phyloP scores from a whole-genome alignment of 176 grass and related monocot genomes.

The Oryza punctata region DNA sequence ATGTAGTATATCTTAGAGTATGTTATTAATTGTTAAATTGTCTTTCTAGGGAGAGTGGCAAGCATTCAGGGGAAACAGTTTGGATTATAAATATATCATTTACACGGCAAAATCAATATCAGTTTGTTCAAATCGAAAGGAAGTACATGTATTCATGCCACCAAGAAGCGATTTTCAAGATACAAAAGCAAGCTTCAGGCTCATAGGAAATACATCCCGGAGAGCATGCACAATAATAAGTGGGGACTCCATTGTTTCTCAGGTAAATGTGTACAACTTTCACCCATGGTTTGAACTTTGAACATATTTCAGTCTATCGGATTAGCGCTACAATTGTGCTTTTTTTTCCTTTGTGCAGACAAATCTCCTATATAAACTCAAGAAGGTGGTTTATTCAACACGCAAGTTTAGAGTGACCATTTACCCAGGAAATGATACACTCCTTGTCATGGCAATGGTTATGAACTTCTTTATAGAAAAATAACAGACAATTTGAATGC shows the following conservation, averaged over 20 bases:
- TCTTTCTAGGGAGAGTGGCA: conserved; percentile 70
- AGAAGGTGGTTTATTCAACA: conserved; percentile 76
- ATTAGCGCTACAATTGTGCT: conserved; percentile 1
- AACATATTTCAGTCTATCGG: background rate
- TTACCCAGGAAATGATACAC: conserved; percentile 85
- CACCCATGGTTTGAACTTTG: background rate
- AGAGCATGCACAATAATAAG: conserved; percentile 85
- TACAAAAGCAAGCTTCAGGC: conserved; percentile 58
- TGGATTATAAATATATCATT: conserved; percentile 57
- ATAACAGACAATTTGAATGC: conserved; percentile 5
- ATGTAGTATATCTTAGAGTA: conserved; percentile 9
- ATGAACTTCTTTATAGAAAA: conserved; percentile 63
- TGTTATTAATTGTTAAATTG: background rate
- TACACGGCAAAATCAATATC: conserved; percentile 52
- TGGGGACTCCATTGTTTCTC: conserved; percentile 69
- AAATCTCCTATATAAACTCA: conserved; percentile 84
- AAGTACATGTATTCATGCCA: conserved; percentile 63
- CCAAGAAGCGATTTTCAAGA: conserved; percentile 45
- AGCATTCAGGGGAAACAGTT: conserved; percentile 64
- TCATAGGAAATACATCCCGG: conserved; percentile 69
- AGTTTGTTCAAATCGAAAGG: conserved; percentile 53
- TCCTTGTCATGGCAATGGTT: conserved; percentile 76
- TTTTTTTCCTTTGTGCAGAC: conserved; percentile 58
- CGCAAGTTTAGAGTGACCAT: conserved; percentile 81
- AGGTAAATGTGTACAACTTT: conserved; percentile 51